Percentiles rank a stretch among this genome's conserved stretches.
Conservation (phyloP, 805 yeast genomes). For the Teunomyces kruisii region DNA sequence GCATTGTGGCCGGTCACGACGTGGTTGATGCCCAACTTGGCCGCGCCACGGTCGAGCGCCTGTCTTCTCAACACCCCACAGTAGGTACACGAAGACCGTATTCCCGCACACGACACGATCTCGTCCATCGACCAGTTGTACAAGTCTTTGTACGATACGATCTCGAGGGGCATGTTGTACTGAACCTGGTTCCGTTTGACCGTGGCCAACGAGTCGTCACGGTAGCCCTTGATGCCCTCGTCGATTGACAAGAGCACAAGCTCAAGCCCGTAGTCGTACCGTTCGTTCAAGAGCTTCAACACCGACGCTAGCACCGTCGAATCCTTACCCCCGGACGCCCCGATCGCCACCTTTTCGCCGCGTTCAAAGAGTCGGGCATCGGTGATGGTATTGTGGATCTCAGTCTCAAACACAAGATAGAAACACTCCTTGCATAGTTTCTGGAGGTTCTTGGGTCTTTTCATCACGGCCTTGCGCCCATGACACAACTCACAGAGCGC, state of each 20-base stretch:
- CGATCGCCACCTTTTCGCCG: slow-evolving; percentile 93
- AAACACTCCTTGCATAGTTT: slow-evolving; percentile 91
- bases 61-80: slow-evolving; percentile 97
- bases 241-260: slow-evolving; percentile 84
- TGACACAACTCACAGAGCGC: slow-evolving; percentile 82
- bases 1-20: slow-evolving; percentile 99
- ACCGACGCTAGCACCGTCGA: slow-evolving; percentile 92
- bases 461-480: slow-evolving; percentile 78
- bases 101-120: slow-evolving; percentile 91
- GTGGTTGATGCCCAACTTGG: slow-evolving; percentile 78
- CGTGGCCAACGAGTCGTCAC: slow-evolving; percentile 96
- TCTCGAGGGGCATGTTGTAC: slow-evolving; percentile 74
- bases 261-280: slow-evolving; percentile 84
- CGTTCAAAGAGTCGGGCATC: slow-evolving; percentile 64
- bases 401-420: slow-evolving; percentile 88
- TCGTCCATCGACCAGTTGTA: slow-evolving; percentile 99
- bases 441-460: slow-evolving; percentile 88
- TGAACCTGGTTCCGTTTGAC: slow-evolving; percentile 91
- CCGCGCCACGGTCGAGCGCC: slow-evolving; percentile 95
- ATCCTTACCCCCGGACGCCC: slow-evolving; percentile 99
- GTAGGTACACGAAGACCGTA: slow-evolving; percentile 91
- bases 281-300: slow-evolving; percentile 80
- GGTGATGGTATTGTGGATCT: slow-evolving; percentile 86
- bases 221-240: slow-evolving; percentile 95
- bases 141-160: slow-evolving; percentile 81